Base-by-base conservation (phyloP, 2,329 filamentous ascomycete species). In the Trichoderma lentiforme region DNA sequence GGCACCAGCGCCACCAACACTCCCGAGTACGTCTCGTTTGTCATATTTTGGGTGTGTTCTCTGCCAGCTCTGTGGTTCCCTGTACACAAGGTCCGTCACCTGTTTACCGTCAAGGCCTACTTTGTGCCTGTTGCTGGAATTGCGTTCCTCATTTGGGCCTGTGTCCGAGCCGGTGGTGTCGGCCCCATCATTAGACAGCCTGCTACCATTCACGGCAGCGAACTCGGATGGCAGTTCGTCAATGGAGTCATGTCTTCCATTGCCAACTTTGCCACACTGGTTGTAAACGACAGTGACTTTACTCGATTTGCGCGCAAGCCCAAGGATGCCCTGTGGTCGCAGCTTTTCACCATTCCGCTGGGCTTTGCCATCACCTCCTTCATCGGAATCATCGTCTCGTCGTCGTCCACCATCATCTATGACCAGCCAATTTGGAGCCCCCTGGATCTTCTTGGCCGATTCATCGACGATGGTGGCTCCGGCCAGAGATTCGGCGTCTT, bases 41-140 rank as follows among this genome's bases (percentile, higher is more conserved):
- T 97, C 84, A 83, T 97, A 71, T 97, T 97, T 81, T 97, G 93
- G 93, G 79, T 93, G 2, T 84, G 87, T 74, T 95, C 92, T 2
- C 85, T 97, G 1, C 94, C 94, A 0, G 93, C 93, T 24, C 91
- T 97, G 73, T 97, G 92, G 91, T 95, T 96, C 76, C 94, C 93
- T 0, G 93, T 97, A 1, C 93, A 97, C 81, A 89, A 95, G 82
- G 91, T 97, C 77, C 90, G 94, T 60, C 94, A 97, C 80, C 84
- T 97, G 4, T 97, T 97, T 83, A 97, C 94, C 0, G 92, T 93
- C 78, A 98, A 98, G 83, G 90, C 95, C 0, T 92, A 90, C 78
- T 89, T 97, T 73, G 94, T 96, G 0, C 95, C 95, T 0, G 86
- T 87, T 47, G 94, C 93, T n/a, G 94, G 92, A 65, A 85, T 97